Conservation (phyloP, 306 rosid genomes). For the Malus orientalis region DNA sequence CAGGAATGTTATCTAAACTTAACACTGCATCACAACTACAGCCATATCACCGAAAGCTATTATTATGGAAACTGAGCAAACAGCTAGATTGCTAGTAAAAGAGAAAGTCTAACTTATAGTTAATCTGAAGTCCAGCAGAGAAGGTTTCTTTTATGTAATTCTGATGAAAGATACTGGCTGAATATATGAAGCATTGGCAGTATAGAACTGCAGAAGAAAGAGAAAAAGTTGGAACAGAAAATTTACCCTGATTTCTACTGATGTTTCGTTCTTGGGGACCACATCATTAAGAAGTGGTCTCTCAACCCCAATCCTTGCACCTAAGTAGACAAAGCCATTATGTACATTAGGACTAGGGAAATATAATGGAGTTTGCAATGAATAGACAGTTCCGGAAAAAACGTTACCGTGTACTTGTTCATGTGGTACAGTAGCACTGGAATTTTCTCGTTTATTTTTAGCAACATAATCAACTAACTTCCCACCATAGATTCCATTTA, state of each 20-base stretch:
- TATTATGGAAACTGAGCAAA: not conserved
- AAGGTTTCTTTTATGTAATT: not conserved
- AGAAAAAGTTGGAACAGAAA: not conserved
- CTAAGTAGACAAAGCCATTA: slow-evolving; percentile 21
- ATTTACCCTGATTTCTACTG: slow-evolving; percentile 41
- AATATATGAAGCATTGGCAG: not conserved
- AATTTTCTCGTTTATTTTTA: slow-evolving; percentile 36
- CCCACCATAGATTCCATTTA: slow-evolving; percentile 71
- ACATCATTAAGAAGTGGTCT: slow-evolving; percentile 16
- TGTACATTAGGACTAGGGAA: slow-evolving; percentile 5
- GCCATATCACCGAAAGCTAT: not conserved
- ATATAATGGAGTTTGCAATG: slow-evolving; percentile 3
- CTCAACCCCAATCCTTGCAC: slow-evolving; percentile 28
- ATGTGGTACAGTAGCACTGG: slow-evolving; percentile 4
- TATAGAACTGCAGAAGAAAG: slow-evolving; percentile 2
- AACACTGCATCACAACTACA: not conserved
- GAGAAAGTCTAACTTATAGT: not conserved
- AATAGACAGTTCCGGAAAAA: not conserved
- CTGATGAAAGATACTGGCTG: not conserved
- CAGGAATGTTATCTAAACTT: not conserved
- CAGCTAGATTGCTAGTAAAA: not conserved
- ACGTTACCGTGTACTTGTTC: slow-evolving; percentile 31
- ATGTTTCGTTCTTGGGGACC: slow-evolving; percentile 19
- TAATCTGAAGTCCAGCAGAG: not conserved
- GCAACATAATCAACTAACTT: slow-evolving; percentile 57